These are phyloP conservation scores for Candida hungchunana DNA, from an alignment of 805 yeast genomes.

Conservation along the genomic window DNA sequence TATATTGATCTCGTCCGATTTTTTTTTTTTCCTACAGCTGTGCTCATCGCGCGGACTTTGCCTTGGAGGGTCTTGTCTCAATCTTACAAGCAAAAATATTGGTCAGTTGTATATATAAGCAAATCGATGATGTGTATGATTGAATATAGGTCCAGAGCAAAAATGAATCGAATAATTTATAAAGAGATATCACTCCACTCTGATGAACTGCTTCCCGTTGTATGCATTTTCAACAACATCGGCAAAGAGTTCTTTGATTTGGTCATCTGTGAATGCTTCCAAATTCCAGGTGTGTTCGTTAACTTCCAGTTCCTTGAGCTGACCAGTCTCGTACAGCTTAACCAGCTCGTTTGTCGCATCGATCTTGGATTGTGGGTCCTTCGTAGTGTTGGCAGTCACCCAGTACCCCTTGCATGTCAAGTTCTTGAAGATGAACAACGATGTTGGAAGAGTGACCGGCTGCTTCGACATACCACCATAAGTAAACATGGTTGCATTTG, in stretches of 20 bases:
- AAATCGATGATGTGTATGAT: too few relatives aligned
- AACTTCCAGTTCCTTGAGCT: constrained; percentile 39
- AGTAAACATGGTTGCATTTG: constrained; percentile 75
- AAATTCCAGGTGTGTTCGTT: constrained; percentile 29
- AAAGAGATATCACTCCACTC: constrained; percentile 19
- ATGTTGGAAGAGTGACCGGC: constrained; percentile 89
- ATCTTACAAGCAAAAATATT: too few relatives aligned
- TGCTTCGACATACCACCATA: constrained; percentile 98
- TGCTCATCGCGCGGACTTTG: too few relatives aligned
- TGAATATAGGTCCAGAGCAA: too few relatives aligned
- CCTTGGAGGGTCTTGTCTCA: too few relatives aligned
- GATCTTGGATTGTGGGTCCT: constrained; percentile 56
- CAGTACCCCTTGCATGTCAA: constrained; percentile 86
- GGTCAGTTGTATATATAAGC: too few relatives aligned
- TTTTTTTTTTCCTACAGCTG: too few relatives aligned
- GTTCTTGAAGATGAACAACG: constrained; percentile 85
- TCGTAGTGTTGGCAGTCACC: constrained; percentile 68
- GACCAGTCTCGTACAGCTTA: constrained; percentile 53
- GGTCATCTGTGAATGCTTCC: constrained; percentile 31
- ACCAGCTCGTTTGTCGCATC: constrained; percentile 52
- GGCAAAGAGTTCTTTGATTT: constrained; percentile 32
- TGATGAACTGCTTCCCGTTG: constrained; percentile 44
- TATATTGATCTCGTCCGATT: too few relatives aligned
- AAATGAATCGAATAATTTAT: too few relatives aligned
- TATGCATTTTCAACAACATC: constrained; percentile 34